Evolutionary conservation across 1,284 basidiomycete species (phyloP).

Genomic region (Bjerkandera adusta): DNA sequence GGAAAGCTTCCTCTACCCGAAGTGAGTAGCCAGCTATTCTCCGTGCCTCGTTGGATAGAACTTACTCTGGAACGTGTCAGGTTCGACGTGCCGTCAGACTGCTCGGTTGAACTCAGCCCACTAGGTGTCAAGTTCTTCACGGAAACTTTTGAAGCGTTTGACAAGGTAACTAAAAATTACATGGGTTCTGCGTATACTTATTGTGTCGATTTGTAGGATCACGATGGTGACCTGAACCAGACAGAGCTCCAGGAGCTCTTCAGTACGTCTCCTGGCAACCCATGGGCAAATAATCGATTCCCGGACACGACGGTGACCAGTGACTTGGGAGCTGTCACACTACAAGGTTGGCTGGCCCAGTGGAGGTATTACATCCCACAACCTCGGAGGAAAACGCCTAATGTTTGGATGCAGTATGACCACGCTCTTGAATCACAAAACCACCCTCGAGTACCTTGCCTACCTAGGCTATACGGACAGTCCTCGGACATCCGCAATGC

Average conservation of each 20-base stretch:
- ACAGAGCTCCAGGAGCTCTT: conserved; percentile 90
- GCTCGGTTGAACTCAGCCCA: conserved; percentile 92
- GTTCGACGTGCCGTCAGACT: conserved; percentile 91
- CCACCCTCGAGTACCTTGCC: conserved; percentile 93
- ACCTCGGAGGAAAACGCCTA: background rate
- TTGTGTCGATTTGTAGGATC: conserved; percentile 65
- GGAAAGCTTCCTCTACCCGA: conserved; percentile 86
- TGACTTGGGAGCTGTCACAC: conserved; percentile 86
- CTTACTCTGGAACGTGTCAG: conserved; percentile 39
- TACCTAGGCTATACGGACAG: conserved; percentile 85
- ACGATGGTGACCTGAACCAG: conserved; percentile 89
- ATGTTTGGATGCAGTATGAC: conserved; percentile 72
- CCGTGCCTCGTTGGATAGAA: conserved; percentile 7
- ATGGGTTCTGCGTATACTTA: too few species aligned
- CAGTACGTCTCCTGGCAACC: conserved; percentile 92
- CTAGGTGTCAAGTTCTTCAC: conserved; percentile 97
- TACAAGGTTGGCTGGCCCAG: conserved; percentile 98
- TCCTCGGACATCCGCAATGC: conserved; percentile 75
- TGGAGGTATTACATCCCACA: conserved; percentile 78
- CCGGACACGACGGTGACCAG: conserved; percentile 90
- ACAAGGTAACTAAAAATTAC: conserved; percentile 66
- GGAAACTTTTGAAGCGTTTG: conserved; percentile 95
- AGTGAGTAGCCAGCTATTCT: conserved; percentile 45
- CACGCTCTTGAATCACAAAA: conserved; percentile 89
- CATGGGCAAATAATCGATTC: conserved; percentile 86